phyloP scores from a whole-genome alignment of 202 grass and related monocot genomes.

The Setaria viridis region DNA sequence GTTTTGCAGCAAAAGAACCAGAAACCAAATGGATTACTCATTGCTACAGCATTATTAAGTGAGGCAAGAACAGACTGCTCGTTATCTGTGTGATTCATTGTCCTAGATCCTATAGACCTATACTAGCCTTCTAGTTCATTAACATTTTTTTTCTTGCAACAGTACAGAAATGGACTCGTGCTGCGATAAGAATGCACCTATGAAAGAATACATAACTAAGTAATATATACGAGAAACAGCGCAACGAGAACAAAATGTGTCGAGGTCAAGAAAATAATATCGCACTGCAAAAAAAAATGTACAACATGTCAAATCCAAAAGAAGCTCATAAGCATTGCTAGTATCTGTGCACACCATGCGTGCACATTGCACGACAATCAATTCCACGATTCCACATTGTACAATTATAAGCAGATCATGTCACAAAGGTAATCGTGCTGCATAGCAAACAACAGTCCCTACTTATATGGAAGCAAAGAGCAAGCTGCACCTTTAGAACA shows the following conservation, averaged over 20 bases:
- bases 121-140: neutral
- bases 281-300: neutral
- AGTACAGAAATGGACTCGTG: neutral
- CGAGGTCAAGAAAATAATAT: neutral
- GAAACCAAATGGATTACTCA: constrained; percentile 4
- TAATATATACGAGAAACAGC: neutral
- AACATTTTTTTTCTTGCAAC: neutral
- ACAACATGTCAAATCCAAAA: constrained; percentile 4
- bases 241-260: neutral
- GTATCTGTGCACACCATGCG: neutral
- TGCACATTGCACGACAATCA: neutral
- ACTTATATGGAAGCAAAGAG: neutral
- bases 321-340: neutral
- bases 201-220: neutral
- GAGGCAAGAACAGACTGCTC: neutral
- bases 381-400: constrained; percentile 25
- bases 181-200: neutral
- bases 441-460: neutral
- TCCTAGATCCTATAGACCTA: neutral
- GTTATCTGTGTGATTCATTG: neutral
- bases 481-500: neutral
- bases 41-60: neutral
- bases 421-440: neutral
- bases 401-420: neutral
- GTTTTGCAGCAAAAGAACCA: constrained; percentile 15